Evolutionary conservation across 495 filamentous ascomycete species (phyloP), one percentile per base, ranked within the genome.

Genomic region (Niebla homalea): DNA sequence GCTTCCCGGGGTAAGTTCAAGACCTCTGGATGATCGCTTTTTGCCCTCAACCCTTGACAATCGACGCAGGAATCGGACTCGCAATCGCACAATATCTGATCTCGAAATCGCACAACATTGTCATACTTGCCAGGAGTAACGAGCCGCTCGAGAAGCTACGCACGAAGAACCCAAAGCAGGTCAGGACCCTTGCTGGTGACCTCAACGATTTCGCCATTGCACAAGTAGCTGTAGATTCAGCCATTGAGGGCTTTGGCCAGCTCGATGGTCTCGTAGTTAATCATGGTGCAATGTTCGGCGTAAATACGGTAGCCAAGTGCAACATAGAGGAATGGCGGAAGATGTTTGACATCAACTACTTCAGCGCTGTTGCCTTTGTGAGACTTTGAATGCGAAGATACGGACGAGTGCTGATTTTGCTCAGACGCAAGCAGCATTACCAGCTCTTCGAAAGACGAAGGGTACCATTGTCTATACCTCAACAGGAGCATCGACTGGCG

Each of bases 261-360:
- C 66, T 97, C 6, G 88, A 98, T 60, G 83, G 82, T 0, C 60
- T 98, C 39, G 78, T 96, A 18, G 65, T 98, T 37, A 96, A 96
- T 61, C 92, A 98, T 62, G 89, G 87, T 3, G 72, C 81, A 7
- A 64, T 98, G 35, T 74, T 78, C 18, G 87, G 89, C 16, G 83
- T 94, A n/a, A 77, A 76, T 20, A 81, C 76, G 49, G 67, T 96
- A 44, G 77, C 67, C 12, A 72, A 87, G 18, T 68, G 73, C 6
- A 72, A 76, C 45, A 55, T 74, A 0, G 75, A 85, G 49, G 80
- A 85, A 51, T 96, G 87, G 87, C 78, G 76, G 62, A 61, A 64
- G n/a, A 68, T 73, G 15, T 95, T 84, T 57, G 83, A 94, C 56
- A 71, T 86, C 49, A 95, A 95, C 58, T 76, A 94, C 54, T 83